Percentiles rank a stretch among this genome's conserved stretches.
Evolutionary conservation across 108 stramenopile genomes (phyloP).

Genomic region (Tribonema minus): DNA sequence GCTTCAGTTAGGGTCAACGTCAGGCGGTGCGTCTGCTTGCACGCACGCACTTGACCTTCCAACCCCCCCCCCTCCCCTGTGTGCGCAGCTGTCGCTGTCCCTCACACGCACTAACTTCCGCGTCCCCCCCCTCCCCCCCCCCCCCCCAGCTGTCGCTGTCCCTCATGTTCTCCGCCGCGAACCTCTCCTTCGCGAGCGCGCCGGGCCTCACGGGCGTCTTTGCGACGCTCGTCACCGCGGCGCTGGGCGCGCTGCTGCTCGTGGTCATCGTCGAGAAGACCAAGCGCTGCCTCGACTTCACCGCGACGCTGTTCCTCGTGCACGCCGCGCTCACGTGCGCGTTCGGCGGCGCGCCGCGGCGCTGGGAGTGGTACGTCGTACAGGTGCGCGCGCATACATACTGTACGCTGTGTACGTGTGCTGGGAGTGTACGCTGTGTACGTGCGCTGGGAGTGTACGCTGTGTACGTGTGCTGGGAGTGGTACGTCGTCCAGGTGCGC

Average conservation of each 20-base stretch:
- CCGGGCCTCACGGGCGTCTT: neutral
- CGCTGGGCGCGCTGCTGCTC: conserved; percentile 24
- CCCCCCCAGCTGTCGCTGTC: neutral
- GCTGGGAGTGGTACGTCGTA: conserved; percentile 40
- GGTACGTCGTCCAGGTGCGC: conserved; percentile 29
- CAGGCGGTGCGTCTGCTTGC: too few relatives aligned
- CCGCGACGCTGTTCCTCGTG: conserved; percentile 30
- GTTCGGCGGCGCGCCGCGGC: conserved; percentile 16
- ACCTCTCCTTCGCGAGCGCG: neutral
- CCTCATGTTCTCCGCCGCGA: neutral
- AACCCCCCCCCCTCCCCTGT: neutral
- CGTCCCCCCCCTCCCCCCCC: neutral
- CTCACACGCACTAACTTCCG: neutral
- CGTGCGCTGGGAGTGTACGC: neutral
- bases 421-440: neutral
- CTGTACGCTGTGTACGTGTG: neutral
- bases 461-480: neutral
- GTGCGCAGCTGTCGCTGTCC: neutral
- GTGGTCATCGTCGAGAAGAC: conserved; percentile 45
- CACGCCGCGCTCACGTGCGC: conserved; percentile 11
- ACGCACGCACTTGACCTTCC: too few relatives aligned
- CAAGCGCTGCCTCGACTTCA: conserved; percentile 49
- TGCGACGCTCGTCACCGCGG: neutral
- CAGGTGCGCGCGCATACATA: conserved; percentile 2
- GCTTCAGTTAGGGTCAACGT: too few relatives aligned